phyloP scores from a whole-genome alignment of 2,329 filamentous ascomycete species.

The Botryotinia convoluta region DNA sequence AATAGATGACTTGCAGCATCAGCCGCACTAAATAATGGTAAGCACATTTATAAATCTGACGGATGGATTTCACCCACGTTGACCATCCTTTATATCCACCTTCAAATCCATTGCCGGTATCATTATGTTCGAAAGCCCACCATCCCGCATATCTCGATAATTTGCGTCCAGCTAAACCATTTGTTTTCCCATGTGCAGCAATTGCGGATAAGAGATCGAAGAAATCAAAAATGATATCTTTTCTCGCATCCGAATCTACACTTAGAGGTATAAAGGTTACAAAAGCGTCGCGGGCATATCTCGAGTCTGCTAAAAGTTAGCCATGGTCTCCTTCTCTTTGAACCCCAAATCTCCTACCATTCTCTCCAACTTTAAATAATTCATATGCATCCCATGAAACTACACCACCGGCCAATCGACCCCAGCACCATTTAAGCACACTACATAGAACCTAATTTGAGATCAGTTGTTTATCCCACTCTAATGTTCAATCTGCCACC shows the following conservation, averaged over 20 bases:
- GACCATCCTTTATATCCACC: conserved; percentile 89
- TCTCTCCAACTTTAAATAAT: conserved; percentile 89
- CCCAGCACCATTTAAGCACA: conserved; percentile 98
- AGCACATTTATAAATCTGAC: conserved; percentile 10
- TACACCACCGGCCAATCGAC: conserved; percentile 81
- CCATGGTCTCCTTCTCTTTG: not conserved
- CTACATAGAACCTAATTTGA: conserved; percentile 77
- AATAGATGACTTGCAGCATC: conserved; percentile 96
- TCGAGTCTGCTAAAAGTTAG: conserved; percentile 64
- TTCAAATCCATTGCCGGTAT: conserved; percentile 88
- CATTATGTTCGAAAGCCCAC: conserved; percentile 95
- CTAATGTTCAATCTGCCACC: conserved; percentile 32
- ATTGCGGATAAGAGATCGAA: conserved; percentile 91
- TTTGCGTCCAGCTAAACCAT: conserved; percentile 90
- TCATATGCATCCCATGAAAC: conserved; percentile 98
- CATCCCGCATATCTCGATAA: conserved; percentile 93
- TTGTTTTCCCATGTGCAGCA: conserved; percentile 88
- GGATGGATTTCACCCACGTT: conserved; percentile 51
- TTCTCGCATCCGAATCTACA: conserved; percentile 80
- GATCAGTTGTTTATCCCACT: conserved; percentile 32
- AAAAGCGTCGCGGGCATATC: conserved; percentile 88
- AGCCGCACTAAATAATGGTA: conserved; percentile 62
- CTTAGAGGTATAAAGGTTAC: conserved; percentile 94
- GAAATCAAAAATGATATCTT: conserved; percentile 91
- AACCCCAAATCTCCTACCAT: conserved; percentile 57